Evolutionary conservation across 169 alveolate genomes (phyloP), one percentile per base, ranked within the genome.

Genomic region (Cytauxzoon felis): DNA sequence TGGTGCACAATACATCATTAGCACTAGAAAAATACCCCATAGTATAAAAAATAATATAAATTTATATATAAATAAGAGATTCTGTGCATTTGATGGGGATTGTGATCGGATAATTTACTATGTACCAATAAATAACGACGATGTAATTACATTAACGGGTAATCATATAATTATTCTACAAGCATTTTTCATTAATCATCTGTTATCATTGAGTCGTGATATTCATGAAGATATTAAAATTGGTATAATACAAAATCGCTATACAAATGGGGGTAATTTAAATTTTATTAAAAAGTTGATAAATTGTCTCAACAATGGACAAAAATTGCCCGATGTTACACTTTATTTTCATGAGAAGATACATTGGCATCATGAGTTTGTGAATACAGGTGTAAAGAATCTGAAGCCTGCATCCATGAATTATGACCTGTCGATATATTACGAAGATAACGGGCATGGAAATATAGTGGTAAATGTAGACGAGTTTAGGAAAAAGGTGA

Each of bases 371-470:
- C 59, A 63, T 5, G 60, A 56, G 69, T 66, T 72, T 26, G 64
- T 81, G 45, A 73, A 68, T 47, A 65, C 75, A 19, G 91, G 91
- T 3, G 56, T 80, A 8, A 85, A 85, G 45, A n/a, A 85, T 43
- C 52, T 80, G 53, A 81, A 80, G 52, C 50, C 30, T 5, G 29
- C 61, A 43, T 82, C 78, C 26, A 53, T 48, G 32, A 47, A 61
- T 32, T 80, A 81, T 21, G 60, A 78, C 41, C 49, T 85, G 13
- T 71, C 88, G 0, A 56, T 85, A n/a, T 61, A 70, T 23, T 85
- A 80, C 43, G 91, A 85, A 49, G 40, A 87, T n/a, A 85, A 85
- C 64, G 91, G 91, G 3, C 91, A 85, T 48, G 91, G 91, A 1
- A 60, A 51, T 45, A 24, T 72, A 8, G 61, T 72, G 3, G 19